A percentile compares a stretch with the other conserved stretches of the same genome.
Conservation (phyloP, 768 basidiomycete genomes). For the Suillus subluteus region DNA sequence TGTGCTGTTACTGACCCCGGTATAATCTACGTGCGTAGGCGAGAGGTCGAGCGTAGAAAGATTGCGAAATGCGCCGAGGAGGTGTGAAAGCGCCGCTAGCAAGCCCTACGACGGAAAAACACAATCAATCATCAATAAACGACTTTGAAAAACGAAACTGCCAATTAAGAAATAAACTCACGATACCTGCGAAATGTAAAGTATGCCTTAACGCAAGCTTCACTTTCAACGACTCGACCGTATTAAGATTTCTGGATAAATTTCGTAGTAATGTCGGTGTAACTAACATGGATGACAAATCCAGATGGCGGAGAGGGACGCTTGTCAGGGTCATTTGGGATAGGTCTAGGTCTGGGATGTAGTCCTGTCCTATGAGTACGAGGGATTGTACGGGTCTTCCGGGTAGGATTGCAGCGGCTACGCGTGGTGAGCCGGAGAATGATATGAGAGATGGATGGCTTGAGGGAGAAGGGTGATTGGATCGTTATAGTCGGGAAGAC, state of each 20-base stretch:
- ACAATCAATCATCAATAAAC: constrained; percentile 1
- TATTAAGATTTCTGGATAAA: constrained; percentile 53
- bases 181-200: constrained; percentile 67
- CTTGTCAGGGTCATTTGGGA: constrained; percentile 50
- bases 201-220: constrained; percentile 67
- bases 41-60: constrained; percentile 62
- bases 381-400: constrained; percentile 62
- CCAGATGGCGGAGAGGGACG: constrained; percentile 54
- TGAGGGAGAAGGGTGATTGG: constrained; percentile 44
- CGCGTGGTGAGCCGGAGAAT: constrained; percentile 62
- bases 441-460: constrained; percentile 53
- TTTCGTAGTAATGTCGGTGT: constrained; percentile 60
- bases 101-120: constrained; percentile 46
- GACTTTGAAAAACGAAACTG: constrained; percentile 1
- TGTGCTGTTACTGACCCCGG: constrained; percentile 35
- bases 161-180: constrained; percentile 42
- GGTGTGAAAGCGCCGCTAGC: constrained; percentile 61
- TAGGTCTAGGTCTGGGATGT: constrained; percentile 56
- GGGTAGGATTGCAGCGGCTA: constrained; percentile 63
- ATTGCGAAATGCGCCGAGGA: constrained; percentile 51
- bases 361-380: constrained; percentile 58
- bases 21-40: constrained; percentile 55
- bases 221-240: constrained; percentile 54
- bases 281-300: constrained; percentile 62
- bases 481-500: constrained; percentile 48